Conservation (phyloP, 305 asterid genomes). For the Plantago coronopus region DNA sequence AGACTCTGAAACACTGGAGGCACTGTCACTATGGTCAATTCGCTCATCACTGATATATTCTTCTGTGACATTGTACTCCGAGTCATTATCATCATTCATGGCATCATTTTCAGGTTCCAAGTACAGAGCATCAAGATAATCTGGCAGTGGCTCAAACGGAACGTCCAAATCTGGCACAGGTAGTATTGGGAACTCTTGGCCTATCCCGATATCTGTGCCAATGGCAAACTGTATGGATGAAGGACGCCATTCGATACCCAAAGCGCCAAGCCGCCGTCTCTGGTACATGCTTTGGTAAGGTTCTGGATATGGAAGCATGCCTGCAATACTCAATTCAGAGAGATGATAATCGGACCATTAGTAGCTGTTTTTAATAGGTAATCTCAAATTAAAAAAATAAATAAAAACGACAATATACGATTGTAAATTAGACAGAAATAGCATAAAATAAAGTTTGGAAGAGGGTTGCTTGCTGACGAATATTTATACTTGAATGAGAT, state of each 20-base stretch:
- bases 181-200: conserved; percentile 71
- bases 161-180: conserved; percentile 85
- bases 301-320: conserved; percentile 97
- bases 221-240: conserved; percentile 77
- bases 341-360: conserved; percentile 23
- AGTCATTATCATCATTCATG: conserved; percentile 84
- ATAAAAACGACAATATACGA: no score
- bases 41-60: conserved; percentile 66
- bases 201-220: conserved; percentile 78
- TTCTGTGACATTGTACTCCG: conserved; percentile 73
- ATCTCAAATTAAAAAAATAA: conserved; percentile 13
- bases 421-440: no score
- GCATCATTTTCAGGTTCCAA: conserved; percentile 97
- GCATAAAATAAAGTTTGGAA: no score
- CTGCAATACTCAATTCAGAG: conserved; percentile 36
- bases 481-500: no score
- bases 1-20: conserved; percentile 57
- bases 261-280: conserved; percentile 81
- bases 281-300: conserved; percentile 93
- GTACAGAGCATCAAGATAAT: conserved; percentile 68
- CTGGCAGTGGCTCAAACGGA: conserved; percentile 80
- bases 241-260: conserved; percentile 94
- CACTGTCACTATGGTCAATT: conserved; percentile 46
- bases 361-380: conserved; percentile 15
- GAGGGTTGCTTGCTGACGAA: no score